These are phyloP conservation scores for Cucurbitaria berberidis DNA, from an alignment of 2,329 filamentous ascomycete genomes.

Conservation along the genomic window DNA sequence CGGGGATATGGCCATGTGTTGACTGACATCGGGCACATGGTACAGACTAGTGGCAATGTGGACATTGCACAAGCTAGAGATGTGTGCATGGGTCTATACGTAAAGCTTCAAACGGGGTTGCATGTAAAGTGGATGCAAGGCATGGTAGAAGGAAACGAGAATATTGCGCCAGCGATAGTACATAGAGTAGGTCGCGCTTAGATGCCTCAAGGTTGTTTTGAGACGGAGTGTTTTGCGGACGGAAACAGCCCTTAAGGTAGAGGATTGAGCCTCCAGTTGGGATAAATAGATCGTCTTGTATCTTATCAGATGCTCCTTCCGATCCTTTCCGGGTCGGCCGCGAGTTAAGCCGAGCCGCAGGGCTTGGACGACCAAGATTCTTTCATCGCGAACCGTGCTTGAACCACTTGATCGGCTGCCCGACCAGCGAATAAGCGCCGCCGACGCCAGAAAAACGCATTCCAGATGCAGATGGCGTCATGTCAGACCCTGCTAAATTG, in stretches of 20 bases:
- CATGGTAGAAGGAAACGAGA: neutral
- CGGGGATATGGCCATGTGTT: slow-evolving; percentile 16
- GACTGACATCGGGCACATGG: slow-evolving; percentile 14
- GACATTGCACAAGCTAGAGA: slow-evolving; percentile 19
- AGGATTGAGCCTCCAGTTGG: too few relatives aligned
- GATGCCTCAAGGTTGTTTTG: too few relatives aligned
- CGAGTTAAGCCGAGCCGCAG: slow-evolving; percentile 4
- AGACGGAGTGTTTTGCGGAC: too few relatives aligned
- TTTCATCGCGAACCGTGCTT: slow-evolving; percentile 9
- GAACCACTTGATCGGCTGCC: neutral
- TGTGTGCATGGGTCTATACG: slow-evolving; percentile 22
- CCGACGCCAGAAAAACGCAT: slow-evolving; percentile 12
- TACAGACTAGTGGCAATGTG: slow-evolving; percentile 12
- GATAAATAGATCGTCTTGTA: too few relatives aligned
- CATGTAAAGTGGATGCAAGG: slow-evolving; percentile 1
- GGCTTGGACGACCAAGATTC: neutral
- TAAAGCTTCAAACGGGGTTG: slow-evolving; percentile 14
- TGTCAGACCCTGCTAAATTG: slow-evolving; percentile 7
- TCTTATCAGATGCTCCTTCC: neutral
- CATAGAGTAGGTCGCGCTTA: too few relatives aligned
- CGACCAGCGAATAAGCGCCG: slow-evolving; percentile 13
- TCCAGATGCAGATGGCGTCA: slow-evolving; percentile 33
- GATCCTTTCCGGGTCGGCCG: neutral
- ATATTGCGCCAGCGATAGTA: neutral
- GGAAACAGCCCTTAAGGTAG: too few relatives aligned